phyloP scores from a whole-genome alignment of 257 asterid species.

The Solanum virginianum region DNA sequence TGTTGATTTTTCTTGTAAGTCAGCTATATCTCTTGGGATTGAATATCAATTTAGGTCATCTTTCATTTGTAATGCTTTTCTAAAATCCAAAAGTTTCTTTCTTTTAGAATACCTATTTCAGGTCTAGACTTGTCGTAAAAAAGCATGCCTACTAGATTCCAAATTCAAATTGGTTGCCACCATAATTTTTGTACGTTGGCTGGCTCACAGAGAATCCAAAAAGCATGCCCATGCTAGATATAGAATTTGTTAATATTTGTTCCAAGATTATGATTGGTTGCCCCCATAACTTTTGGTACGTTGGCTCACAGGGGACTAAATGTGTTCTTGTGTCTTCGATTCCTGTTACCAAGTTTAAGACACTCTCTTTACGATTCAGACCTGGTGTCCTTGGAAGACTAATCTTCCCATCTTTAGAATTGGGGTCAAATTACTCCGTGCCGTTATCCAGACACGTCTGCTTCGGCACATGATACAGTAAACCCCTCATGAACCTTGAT shows the following conservation, averaged over 20 bases:
- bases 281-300: slow-evolving; percentile 14
- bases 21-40: neutral
- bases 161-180: slow-evolving; percentile 2
- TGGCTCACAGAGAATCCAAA: slow-evolving; percentile 38
- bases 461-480: slow-evolving; percentile 32
- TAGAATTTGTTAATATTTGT: neutral
- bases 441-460: slow-evolving; percentile 28
- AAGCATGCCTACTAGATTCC: neutral
- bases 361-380: slow-evolving; percentile 20
- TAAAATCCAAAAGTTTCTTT: neutral
- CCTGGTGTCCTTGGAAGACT: slow-evolving; percentile 19
- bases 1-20: neutral
- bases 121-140: neutral
- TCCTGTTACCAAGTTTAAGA: slow-evolving; percentile 39
- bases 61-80: neutral
- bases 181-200: slow-evolving; percentile 20
- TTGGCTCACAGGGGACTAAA: slow-evolving; percentile 58
- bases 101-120: neutral
- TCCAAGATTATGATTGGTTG: slow-evolving; percentile 4
- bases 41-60: neutral
- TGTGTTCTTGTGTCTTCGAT: slow-evolving; percentile 47
- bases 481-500: slow-evolving; percentile 22
- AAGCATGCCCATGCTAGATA: neutral
- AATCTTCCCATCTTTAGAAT: slow-evolving; percentile 19
- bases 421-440: slow-evolving; percentile 25